Evolutionary conservation across 371 early-diverging fungal species (phyloP), one percentile per base, ranked within the genome.

Genomic region (Lichtheimia ramosa): DNA sequence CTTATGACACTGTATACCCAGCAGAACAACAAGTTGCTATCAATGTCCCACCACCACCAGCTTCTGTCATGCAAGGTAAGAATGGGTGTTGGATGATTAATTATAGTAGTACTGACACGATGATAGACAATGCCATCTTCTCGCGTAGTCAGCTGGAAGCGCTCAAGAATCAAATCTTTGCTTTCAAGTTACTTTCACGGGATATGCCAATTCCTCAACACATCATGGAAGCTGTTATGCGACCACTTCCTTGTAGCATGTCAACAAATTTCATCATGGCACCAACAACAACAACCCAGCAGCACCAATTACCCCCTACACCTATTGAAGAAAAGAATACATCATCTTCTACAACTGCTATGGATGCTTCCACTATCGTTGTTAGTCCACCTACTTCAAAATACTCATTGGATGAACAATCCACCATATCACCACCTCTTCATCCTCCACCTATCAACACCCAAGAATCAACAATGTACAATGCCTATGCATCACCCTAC

Each of bases 141-240:
- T 71, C 84, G 4, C 63, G 68, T 39, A 83, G 75, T 41, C 92
- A 93, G 52, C 58, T 89, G 28, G 73, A 77, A 4, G 82, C 83
- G 12, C 75, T 95, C 43, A 84, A 87, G 53, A 79, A 74, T 63
- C 75, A 90, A 64, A 90, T 89, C 59, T 77, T 83, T 54, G 88
- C 91, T 27, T 93, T 79, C 74, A 87, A 89, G 51, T 72, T 86
- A 16, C 80, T 92, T 48, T 79, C 89, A 92, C 94, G 82, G 62
- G 89, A 89, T 69, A 69, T 87, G 73, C 85, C 89, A 5, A 68
- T 95, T 13, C 93, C 95, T 28, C 71, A 80, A 8, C 71, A 81
- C 25, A 70, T 92, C 34, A 85, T 87, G 59, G 72, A 83, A 66
- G 80, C 78, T 48, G 78, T 92, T 24, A 89, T 90, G 43, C 75